These are phyloP conservation scores for Ettlia oleoabundans DNA, from an alignment of 139 green algal species.

Conservation along the genomic window DNA sequence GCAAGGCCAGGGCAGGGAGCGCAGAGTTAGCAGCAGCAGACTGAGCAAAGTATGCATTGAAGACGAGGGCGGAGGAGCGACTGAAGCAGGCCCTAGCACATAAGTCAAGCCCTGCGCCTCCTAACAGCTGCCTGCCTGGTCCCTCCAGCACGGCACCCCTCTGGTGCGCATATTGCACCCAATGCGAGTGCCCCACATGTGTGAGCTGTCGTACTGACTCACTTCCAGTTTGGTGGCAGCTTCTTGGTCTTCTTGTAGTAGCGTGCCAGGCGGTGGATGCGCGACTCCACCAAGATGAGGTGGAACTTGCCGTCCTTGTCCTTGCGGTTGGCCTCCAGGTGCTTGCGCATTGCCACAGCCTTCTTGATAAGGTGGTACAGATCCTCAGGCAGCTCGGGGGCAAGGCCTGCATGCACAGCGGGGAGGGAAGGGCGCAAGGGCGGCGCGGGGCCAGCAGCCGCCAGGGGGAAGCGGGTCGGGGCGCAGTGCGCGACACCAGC, in stretches of 20 bases:
- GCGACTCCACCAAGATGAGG: conserved; percentile 92
- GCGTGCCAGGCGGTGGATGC: conserved; percentile 98
- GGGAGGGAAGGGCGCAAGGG: not conserved
- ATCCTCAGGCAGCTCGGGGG: conserved; percentile 98
- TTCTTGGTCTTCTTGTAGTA: conserved; percentile 97
- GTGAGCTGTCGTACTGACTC: too few relatives aligned
- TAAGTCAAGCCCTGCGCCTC: too few relatives aligned
- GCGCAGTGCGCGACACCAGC: conserved; percentile 16
- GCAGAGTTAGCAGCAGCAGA: too few relatives aligned
- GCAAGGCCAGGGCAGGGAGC: too few relatives aligned
- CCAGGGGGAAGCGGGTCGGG: not conserved
- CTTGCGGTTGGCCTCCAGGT: conserved; percentile 97
- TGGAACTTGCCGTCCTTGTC: conserved; percentile 84
- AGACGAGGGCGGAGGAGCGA: too few relatives aligned
- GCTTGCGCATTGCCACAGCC: conserved; percentile 97
- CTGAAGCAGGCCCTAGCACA: too few relatives aligned
- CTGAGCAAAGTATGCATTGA: too few relatives aligned
- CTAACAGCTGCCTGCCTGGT: too few relatives aligned
- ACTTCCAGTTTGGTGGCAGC: conserved; percentile 90
- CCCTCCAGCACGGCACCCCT: too few relatives aligned
- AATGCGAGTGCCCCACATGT: too few relatives aligned
- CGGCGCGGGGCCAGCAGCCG: not conserved
- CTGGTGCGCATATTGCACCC: too few relatives aligned
- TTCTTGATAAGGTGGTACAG: conserved; percentile 99
- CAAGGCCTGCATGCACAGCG: conserved; percentile 71